phyloP scores from a whole-genome alignment of 208 protist species.

The Phytomonas francai region DNA sequence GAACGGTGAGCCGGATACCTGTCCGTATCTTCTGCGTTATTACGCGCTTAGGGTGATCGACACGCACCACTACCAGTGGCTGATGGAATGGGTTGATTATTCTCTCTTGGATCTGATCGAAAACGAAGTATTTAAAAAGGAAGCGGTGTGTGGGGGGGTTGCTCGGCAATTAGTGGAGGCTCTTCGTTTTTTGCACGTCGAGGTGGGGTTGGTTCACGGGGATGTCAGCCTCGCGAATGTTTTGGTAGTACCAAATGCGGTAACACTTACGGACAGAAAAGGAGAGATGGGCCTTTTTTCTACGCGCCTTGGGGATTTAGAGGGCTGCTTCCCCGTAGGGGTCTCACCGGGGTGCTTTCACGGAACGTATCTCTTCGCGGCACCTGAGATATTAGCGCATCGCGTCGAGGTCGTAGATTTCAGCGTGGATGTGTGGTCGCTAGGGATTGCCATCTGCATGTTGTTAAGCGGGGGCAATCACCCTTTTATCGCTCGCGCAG shows the following conservation, averaged over 20 bases:
- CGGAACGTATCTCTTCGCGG: constrained; percentile 24
- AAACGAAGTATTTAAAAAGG: constrained; percentile 5
- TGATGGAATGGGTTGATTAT: constrained; percentile 24
- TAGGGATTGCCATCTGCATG: constrained; percentile 39
- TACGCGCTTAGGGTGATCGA: constrained; percentile 26
- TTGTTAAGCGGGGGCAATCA: constrained; percentile 20
- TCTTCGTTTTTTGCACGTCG: constrained; percentile 38
- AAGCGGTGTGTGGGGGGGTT: constrained; percentile 12
- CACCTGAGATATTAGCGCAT: constrained; percentile 25
- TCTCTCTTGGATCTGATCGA: constrained; percentile 20
- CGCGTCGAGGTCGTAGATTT: not conserved
- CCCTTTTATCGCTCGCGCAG: constrained; percentile 17
- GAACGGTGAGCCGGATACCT: not conserved
- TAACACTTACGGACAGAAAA: too few relatives aligned
- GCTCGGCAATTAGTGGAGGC: constrained; percentile 28
- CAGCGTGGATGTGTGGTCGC: constrained; percentile 46
- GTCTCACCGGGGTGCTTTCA: constrained; percentile 1
- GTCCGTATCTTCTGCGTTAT: constrained; percentile 32
- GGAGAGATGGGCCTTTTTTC: not conserved
- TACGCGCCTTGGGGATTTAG: constrained; percentile 22
- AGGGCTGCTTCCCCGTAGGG: constrained; percentile 9
- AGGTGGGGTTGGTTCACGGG: constrained; percentile 30
- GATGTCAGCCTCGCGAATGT: constrained; percentile 59
- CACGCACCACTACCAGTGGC: constrained; percentile 22
- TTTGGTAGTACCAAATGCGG: constrained; percentile 12